Base-by-base conservation (phyloP, 495 filamentous ascomycete genomes). In the Elaphomyces granulatus region DNA sequence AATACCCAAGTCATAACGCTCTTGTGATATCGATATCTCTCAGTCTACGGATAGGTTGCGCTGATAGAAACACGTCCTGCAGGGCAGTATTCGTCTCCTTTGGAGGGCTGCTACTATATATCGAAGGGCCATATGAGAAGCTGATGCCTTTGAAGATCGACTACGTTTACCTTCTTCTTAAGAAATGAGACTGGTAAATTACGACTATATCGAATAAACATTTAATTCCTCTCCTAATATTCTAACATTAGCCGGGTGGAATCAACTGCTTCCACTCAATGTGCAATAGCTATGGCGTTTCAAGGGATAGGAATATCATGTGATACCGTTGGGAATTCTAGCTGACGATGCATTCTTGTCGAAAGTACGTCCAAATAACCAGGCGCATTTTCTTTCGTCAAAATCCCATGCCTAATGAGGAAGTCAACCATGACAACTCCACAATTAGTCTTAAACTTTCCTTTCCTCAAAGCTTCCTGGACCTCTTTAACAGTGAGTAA, bases 71-170 rank as follows among this genome's bases (percentile, higher is more conserved):
- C 12, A 15, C 43, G 9, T 26, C 18, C 28, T 36, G 48, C 48
- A 98, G 90, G 57, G 88, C 90, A 55, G 81, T 84, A 10, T 96
- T 84, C 59, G 70, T 87, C 50, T 88, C 82, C 3, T 98, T 95
- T 48, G 90, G 90, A 21, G 90, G 90, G 1, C 56, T 98, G 44
- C 57, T 98, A 46, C 78, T 96, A 50, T 79, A 77, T 54, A 71
- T 98, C 17, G 82, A 93, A 53, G 90, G 92, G 1, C 88, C 90
- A 2, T 94, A 90, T 55, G 94, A 92, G 72, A 93, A 88, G 67
- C 75, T 96, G 18, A 85, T 80, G 12, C 76, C 82, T 2, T 58
- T 95, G 54, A 70, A 81, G 42, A 87, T 94, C 45, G 90, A 96
- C 58, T 78, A 96, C 54, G 75, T 93, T 34, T 98, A 96, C 59